Evolutionary conservation across 345 rosid species (phyloP).

Genomic region (Hibiscus tridactylites): DNA sequence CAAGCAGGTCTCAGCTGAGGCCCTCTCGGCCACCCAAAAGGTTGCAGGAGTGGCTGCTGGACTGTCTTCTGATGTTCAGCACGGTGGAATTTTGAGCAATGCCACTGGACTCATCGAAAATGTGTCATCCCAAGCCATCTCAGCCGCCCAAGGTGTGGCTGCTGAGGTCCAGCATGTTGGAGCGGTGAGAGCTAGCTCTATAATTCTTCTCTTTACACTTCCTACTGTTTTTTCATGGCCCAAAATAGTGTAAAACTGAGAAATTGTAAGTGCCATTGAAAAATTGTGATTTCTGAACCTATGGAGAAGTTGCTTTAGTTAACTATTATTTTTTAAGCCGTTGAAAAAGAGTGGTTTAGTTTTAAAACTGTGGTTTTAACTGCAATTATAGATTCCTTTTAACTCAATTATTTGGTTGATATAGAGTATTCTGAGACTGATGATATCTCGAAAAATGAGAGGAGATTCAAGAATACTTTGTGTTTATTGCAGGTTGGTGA

Average conservation of each 20-base stretch:
- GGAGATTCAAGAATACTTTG: not conserved
- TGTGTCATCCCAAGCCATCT: not conserved
- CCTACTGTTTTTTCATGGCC: no score
- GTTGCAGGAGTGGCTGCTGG: constrained; percentile 68
- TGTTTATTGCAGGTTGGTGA: constrained; percentile 52
- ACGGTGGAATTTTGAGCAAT: constrained; percentile 54
- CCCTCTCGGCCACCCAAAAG: constrained; percentile 55
- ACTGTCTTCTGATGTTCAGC: constrained; percentile 58
- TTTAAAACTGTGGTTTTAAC: not conserved
- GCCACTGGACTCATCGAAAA: constrained; percentile 35
- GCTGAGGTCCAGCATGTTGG: constrained; percentile 23
- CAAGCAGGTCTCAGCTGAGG: constrained; percentile 69
- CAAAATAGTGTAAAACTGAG: not conserved
- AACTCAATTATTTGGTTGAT: not conserved
- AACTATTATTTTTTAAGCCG: not conserved
- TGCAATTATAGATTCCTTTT: not conserved
- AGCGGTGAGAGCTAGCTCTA: not conserved
- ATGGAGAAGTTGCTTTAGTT: no score
- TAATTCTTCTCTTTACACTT: not conserved
- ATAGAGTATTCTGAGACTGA: not conserved
- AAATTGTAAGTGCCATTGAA: not conserved
- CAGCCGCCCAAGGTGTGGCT: not conserved
- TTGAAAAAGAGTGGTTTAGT: not conserved
- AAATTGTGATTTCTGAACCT: not conserved
- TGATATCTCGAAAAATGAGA: not conserved